These are phyloP conservation scores for Exophiala dermatitidis DNA, from an alignment of 2,329 filamentous ascomycete genomes.

Conservation along the genomic window DNA sequence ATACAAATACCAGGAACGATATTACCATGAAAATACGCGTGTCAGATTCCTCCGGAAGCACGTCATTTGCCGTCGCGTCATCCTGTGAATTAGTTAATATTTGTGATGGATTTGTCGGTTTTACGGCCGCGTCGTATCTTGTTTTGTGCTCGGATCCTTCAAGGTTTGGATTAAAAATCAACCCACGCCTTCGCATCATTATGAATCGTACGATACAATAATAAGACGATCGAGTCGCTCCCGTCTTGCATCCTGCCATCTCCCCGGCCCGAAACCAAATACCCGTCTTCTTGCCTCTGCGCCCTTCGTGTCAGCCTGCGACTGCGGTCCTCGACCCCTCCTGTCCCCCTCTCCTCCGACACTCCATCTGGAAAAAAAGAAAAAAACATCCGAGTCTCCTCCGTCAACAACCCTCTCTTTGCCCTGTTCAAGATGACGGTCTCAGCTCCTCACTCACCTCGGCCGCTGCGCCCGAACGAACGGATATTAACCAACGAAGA, in stretches of 20 bases:
- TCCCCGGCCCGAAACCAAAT: no score
- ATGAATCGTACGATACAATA: neutral
- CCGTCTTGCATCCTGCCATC: neutral
- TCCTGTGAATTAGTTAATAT: no score
- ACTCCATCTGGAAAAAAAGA: neutral
- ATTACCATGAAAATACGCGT: no score
- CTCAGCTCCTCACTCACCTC: slow-evolving; percentile 10
- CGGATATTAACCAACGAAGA: slow-evolving; percentile 33
- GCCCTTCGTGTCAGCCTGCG: no score
- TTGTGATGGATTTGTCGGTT: no score
- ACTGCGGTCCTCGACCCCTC: no score
- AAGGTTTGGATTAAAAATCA: neutral
- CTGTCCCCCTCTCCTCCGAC: neutral
- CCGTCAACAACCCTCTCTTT: no score
- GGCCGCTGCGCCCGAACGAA: slow-evolving; percentile 23
- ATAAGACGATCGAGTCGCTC: neutral
- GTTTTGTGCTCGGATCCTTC: neutral
- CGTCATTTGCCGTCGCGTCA: no score
- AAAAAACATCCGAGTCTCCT: no score
- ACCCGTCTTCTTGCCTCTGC: no score
- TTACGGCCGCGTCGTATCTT: neutral
- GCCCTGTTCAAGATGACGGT: slow-evolving; percentile 11
- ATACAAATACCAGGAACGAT: no score
- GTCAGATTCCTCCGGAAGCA: no score
- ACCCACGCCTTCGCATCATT: neutral